Evolutionary conservation across 345 rosid genomes (phyloP).

Genomic region (Murraya paniculata): DNA sequence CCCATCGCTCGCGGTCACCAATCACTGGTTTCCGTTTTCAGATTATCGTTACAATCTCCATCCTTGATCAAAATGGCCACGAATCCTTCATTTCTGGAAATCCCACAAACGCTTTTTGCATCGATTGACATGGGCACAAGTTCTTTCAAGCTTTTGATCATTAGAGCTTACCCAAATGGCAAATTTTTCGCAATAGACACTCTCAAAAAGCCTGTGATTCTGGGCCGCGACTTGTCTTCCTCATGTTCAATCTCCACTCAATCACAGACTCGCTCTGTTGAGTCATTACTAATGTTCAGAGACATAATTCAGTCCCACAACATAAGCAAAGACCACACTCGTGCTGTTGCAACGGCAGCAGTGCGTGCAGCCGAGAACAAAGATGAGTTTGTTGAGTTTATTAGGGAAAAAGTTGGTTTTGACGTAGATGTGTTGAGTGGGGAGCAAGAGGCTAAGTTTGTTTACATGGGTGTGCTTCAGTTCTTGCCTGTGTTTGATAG

Average conservation of each 20-base stretch:
- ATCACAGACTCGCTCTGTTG: conserved; percentile 42
- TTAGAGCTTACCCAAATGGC: conserved; percentile 49
- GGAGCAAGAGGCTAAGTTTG: conserved; percentile 60
- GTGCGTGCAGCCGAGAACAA: conserved; percentile 49
- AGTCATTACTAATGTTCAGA: conserved; percentile 39
- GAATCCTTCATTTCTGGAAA: conserved; percentile 13
- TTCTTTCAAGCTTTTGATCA: conserved; percentile 63
- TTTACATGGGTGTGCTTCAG: conserved; percentile 63
- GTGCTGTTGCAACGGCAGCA: conserved; percentile 71
- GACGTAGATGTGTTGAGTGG: conserved; percentile 47
- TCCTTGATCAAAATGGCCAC: neutral
- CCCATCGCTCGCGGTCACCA: too few species aligned
- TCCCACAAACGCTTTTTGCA: conserved; percentile 41
- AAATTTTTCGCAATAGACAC: conserved; percentile 47
- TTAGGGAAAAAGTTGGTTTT: conserved; percentile 37
- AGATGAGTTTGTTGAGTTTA: conserved; percentile 31
- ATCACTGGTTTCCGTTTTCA: neutral
- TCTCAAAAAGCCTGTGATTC: conserved; percentile 41
- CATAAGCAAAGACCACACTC: conserved; percentile 27
- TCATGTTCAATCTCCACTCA: conserved; percentile 32
- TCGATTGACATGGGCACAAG: conserved; percentile 73
- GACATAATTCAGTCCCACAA: conserved; percentile 35
- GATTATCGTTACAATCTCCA: neutral
- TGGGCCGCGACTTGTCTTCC: conserved; percentile 47
- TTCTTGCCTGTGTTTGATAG: conserved; percentile 54